phyloP scores from a whole-genome alignment of 305 asterid genomes.

The Galium porrigens region DNA sequence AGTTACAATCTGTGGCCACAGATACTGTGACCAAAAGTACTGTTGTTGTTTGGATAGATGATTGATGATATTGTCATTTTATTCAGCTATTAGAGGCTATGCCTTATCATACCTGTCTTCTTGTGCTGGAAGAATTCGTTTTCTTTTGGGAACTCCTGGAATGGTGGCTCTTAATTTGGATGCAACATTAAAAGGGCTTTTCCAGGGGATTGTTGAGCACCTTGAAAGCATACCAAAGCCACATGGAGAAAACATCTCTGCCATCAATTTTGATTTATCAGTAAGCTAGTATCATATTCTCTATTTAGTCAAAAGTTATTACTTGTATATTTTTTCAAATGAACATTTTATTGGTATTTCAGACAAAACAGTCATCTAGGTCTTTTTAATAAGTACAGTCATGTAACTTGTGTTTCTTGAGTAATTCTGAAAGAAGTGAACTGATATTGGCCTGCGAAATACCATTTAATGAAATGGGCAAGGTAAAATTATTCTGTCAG shows the following conservation, averaged over 20 bases:
- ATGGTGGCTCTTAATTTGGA: constrained; percentile 99
- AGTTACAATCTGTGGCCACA: neutral
- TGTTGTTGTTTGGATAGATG: constrained; percentile 7
- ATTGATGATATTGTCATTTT: constrained; percentile 14
- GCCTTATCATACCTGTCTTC: constrained; percentile 91
- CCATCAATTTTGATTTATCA: constrained; percentile 80
- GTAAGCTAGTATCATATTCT: constrained; percentile 29
- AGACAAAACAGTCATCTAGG: neutral
- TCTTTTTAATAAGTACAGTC: neutral
- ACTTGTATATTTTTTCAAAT: neutral
- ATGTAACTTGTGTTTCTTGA: neutral
- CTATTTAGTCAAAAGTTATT: neutral
- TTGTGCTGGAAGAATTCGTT: constrained; percentile 93
- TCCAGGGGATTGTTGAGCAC: constrained; percentile 82
- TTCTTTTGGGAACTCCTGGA: constrained; percentile 93
- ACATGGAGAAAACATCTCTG: constrained; percentile 80
- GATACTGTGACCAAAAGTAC: neutral
- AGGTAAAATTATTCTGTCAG: neutral
- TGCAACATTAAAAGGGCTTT: constrained; percentile 70
- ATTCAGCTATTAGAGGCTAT: constrained; percentile 88
- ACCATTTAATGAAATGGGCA: neutral
- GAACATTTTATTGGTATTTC: neutral
- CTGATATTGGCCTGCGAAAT: neutral
- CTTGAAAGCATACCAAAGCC: constrained; percentile 90
- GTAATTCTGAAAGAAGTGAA: neutral